Conservation (phyloP, 352 stramenopile species). For the Globisporangium nodosum region DNA sequence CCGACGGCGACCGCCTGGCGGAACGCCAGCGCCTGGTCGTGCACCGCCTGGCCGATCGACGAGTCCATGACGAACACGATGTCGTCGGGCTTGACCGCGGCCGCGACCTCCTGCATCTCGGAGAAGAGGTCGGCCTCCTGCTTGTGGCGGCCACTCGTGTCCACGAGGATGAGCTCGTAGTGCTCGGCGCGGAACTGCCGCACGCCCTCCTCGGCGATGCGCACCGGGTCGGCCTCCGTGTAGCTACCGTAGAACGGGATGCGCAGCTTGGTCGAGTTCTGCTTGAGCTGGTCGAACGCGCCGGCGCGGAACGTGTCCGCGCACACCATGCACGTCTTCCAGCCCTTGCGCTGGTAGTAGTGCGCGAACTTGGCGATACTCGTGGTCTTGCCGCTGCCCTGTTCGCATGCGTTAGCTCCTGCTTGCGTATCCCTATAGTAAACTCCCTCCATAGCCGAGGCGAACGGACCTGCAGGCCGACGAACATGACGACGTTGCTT, state of each 20-base stretch:
- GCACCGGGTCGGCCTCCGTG: conserved; percentile 97
- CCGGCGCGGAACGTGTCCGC: conserved; percentile 98
- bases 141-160: conserved; percentile 98
- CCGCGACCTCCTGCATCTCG: conserved; percentile 98
- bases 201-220: conserved; percentile 97
- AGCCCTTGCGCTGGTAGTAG: conserved; percentile 97
- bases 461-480: conserved; percentile 49
- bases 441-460: background rate
- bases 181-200: conserved; percentile 94
- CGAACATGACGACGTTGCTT: conserved; percentile 93
- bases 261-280: conserved; percentile 98
- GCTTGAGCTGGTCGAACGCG: conserved; percentile 99
- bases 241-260: conserved; percentile 99
- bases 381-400: conserved; percentile 98
- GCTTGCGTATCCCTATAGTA: too few relatives aligned
- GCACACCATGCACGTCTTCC: conserved; percentile 99
- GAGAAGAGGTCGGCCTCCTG: conserved; percentile 98
- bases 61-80: conserved; percentile 99
- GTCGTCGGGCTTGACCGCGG: conserved; percentile 94
- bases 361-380: conserved; percentile 99
- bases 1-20: conserved; percentile 95
- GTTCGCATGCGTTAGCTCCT: background rate
- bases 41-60: conserved; percentile 97
- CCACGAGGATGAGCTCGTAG: conserved; percentile 99
- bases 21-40: conserved; percentile 96